phyloP scores from a whole-genome alignment of 768 basidiomycete species.

The Amanita brunnescens region DNA sequence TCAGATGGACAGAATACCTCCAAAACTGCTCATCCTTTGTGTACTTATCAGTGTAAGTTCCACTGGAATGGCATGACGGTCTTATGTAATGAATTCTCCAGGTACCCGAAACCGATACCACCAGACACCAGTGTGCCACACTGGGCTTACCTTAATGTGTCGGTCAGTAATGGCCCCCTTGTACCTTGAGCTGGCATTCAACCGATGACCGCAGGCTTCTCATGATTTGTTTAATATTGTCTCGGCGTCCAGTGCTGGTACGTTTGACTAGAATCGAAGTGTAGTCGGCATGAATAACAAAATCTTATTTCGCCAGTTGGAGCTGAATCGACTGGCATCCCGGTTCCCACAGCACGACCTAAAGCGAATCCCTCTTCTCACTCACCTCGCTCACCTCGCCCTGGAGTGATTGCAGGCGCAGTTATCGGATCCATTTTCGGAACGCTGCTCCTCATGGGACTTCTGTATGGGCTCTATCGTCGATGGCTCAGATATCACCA shows the following conservation, averaged over 20 bases:
- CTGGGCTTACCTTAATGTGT: conserved; percentile 52
- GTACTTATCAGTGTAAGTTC: conserved; percentile 24
- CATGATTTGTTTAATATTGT: neutral
- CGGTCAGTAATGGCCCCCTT: conserved; percentile 17
- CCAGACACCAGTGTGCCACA: conserved; percentile 33
- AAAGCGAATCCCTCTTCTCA: too few species aligned
- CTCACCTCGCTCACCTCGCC: too few species aligned
- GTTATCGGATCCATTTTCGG: too few species aligned
- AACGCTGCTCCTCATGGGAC: too few species aligned
- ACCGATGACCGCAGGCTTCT: neutral
- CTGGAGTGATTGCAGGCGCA: too few species aligned
- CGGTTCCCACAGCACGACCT: too few species aligned
- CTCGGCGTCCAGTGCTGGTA: neutral
- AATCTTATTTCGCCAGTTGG: too few species aligned
- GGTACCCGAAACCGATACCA: conserved; percentile 40
- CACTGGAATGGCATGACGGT: too few species aligned
- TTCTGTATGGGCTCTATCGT: too few species aligned
- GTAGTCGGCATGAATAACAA: neutral
- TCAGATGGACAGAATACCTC: conserved; percentile 30
- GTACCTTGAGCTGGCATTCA: neutral
- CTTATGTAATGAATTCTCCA: conserved; percentile 13
- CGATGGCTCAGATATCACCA: too few species aligned
- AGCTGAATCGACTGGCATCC: too few species aligned
- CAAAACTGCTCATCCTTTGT: conserved; percentile 23
- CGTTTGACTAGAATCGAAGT: neutral